Base-by-base conservation (phyloP, 75 land plant species). In the Selaginella moellendorffii region DNA sequence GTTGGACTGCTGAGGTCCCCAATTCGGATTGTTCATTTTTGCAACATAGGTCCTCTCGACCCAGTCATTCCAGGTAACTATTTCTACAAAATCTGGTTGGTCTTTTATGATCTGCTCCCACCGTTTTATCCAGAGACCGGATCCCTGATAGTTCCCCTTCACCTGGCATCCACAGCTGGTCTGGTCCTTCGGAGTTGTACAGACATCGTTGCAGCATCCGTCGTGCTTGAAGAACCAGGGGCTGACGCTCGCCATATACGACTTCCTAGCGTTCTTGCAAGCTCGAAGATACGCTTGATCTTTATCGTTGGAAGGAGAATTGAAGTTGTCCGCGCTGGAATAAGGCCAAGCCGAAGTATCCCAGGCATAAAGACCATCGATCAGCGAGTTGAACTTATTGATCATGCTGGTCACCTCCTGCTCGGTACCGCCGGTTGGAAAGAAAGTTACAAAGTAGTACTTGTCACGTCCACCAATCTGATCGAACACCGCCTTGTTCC, bases 31-130 rank as follows among this genome's bases (percentile, higher is more conserved):
- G 0, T 1, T 23, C 1, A 31, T 26, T 0, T 52, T 42, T 1
- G 36, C 68, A 22, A 72, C 62, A 53, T 72, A 69, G 19, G 31
- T 17, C 30, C 72, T 26, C 36, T 72, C 74, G 1, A 54, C 72
- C 74, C 72, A 72, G 53, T 72, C 73, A 27, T 72, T 68, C 74
- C 74, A 69, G 26, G 74, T 68, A 28, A 68, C 26, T 25, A 72
- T 69, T 22, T 72, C 74, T 0, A 68, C 54, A 18, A 72, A 29
- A 12, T 56, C 28, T 0, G 74, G 62, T 12, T 28, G 27, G 1
- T 36, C 5, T 5, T 27, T 12, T 5, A 72, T 72, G 1, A 68
- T 23, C 74, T 72, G 74, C 25, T 52, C 17, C 73, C 74, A 72
- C 24, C 53, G 62, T 17, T 27, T 52, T 2, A 71, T 28, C 75